A percentile compares a stretch with the other conserved stretches of the same genome.
These are phyloP conservation scores for Vaccinium macrocarpon DNA, from an alignment of 148 eudicot genomes.

Conservation along the genomic window DNA sequence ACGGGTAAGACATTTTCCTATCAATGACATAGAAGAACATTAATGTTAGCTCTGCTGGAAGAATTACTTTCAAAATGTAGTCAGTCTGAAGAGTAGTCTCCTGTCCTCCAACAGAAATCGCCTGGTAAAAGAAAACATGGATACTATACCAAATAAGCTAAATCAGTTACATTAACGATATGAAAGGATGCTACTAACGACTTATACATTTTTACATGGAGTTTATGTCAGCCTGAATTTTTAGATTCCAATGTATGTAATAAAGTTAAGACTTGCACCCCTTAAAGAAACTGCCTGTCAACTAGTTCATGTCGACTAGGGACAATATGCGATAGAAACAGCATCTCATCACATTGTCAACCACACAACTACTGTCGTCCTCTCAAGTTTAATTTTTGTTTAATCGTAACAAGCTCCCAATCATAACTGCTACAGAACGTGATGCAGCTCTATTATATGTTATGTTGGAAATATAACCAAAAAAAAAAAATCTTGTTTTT, in stretches of 20 bases:
- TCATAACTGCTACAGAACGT: not conserved
- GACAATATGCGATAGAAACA: too few relatives aligned
- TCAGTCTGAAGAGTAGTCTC: slow-evolving; percentile 69
- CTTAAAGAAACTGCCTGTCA: not conserved
- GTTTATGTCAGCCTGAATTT: not conserved
- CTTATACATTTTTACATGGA: not conserved
- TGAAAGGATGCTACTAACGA: not conserved
- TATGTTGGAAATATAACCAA: not conserved
- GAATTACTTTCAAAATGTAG: slow-evolving; percentile 71
- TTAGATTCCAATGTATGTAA: not conserved
- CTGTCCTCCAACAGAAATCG: slow-evolving; percentile 65
- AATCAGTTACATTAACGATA: not conserved
- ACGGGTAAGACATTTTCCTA: not conserved
- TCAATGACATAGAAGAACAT: not conserved
- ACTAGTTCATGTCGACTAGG: too few relatives aligned
- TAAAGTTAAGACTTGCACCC: not conserved
- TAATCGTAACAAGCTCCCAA: not conserved
- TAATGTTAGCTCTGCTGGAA: not conserved
- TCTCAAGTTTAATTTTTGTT: not conserved
- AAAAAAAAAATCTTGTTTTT: not conserved
- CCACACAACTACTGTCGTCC: not conserved
- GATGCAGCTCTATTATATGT: not conserved
- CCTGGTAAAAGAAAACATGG: slow-evolving; percentile 41
- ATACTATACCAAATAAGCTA: not conserved
- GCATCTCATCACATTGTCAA: not conserved